phyloP scores from a whole-genome alignment of 371 early-diverging fungal genomes.

The Mucor lusitanicus region DNA sequence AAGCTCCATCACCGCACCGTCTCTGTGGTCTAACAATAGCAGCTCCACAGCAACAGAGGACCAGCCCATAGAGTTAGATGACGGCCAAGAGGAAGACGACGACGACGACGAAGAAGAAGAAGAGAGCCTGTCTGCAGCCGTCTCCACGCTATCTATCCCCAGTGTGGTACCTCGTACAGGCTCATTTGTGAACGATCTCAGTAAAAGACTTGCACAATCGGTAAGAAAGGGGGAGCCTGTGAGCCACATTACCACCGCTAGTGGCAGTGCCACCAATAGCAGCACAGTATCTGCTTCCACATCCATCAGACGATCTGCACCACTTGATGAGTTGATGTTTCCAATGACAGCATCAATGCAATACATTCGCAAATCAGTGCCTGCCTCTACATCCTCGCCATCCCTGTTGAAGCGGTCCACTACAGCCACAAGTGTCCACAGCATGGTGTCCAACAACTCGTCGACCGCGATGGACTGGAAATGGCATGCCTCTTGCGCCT shows the following conservation, averaged over 20 bases:
- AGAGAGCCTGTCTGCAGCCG: not conserved
- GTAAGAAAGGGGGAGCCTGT: constrained; percentile 22
- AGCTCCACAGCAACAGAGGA: constrained; percentile 6
- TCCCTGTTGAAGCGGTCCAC: constrained; percentile 21
- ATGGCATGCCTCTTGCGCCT: constrained; percentile 5
- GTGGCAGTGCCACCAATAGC: not conserved
- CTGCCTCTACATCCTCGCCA: constrained; percentile 19
- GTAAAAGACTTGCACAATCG: constrained; percentile 31
- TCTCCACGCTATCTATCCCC: not conserved
- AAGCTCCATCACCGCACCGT: constrained; percentile 9
- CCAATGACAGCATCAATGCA: not conserved
- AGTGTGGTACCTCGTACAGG: constrained; percentile 26
- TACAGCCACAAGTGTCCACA: constrained; percentile 24
- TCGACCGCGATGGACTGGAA: constrained; percentile 8
- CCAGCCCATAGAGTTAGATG: not conserved
- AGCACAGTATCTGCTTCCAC: not conserved
- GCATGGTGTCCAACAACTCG: constrained; percentile 22
- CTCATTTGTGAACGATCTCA: constrained; percentile 37
- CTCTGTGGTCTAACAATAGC: constrained; percentile 12
- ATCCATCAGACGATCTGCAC: constrained; percentile 5
- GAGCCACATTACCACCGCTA: constrained; percentile 11
- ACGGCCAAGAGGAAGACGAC: not conserved
- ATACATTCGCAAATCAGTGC: constrained; percentile 11
- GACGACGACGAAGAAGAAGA: not conserved
- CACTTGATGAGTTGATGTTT: not conserved